Conservation (phyloP, 208 protist species). For the Leptomonas pyrrhocoris region DNA sequence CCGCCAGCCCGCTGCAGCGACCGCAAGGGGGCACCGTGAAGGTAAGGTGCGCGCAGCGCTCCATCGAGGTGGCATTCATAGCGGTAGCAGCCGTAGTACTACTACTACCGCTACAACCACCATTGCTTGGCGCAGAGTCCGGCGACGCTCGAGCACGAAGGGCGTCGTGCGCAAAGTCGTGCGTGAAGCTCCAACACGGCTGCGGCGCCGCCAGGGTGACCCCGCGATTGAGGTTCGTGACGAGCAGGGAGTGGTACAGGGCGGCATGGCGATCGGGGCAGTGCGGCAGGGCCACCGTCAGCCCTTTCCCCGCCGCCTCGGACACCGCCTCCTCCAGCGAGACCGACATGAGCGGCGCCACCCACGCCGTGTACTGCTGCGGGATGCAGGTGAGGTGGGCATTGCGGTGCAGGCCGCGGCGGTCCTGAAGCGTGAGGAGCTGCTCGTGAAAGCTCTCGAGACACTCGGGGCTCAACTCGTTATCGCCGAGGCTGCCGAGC, state of each 20-base stretch:
- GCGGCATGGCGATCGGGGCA: conserved; percentile 67
- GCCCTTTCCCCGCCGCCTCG: conserved; percentile 58
- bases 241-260: conserved; percentile 72
- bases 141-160: too few relatives aligned
- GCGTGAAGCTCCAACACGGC: conserved; percentile 81
- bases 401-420: conserved; percentile 48
- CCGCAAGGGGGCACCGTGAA: conserved; percentile 45
- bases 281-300: conserved; percentile 48
- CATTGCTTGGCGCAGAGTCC: background rate
- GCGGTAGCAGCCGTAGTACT: background rate
- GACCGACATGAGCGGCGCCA: conserved; percentile 78
- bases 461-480: conserved; percentile 99
- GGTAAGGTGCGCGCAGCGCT: conserved; percentile 40
- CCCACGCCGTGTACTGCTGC: conserved; percentile 74
- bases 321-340: conserved; percentile 56
- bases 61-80: conserved; percentile 13
- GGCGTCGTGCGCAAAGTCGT: too few relatives aligned
- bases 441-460: conserved; percentile 92
- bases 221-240: conserved; percentile 67
- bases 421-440: conserved; percentile 57
- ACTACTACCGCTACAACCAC: too few relatives aligned
- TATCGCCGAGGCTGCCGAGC: conserved; percentile 99
- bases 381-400: conserved; percentile 69
- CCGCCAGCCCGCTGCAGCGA: conserved; percentile 67
- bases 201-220: conserved; percentile 57